A percentile compares a stretch with the other conserved stretches of the same genome.
Evolutionary conservation across 176 grass and related monocot species (phyloP).

Genomic region (Carex parvula): DNA sequence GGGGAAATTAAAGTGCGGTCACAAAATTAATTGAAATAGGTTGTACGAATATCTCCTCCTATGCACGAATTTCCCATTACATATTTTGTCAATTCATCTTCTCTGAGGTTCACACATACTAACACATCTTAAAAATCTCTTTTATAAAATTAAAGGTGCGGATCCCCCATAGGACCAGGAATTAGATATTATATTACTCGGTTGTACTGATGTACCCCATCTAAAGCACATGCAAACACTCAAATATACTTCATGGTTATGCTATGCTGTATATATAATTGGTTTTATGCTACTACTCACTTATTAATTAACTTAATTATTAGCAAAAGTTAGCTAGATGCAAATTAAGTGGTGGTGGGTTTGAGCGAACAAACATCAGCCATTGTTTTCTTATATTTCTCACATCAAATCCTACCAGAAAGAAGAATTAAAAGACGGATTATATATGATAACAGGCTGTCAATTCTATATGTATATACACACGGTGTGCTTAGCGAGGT

Average conservation of each 20-base stretch:
- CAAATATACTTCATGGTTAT: too few species aligned
- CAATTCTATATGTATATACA: not conserved
- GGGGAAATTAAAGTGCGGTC: not conserved
- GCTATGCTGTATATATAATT: not conserved
- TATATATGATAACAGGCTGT: constrained; percentile 7
- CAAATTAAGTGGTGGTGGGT: not conserved
- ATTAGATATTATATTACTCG: too few species aligned
- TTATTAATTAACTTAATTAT: not conserved
- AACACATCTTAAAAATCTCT: too few species aligned
- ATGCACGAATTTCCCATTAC: too few species aligned
- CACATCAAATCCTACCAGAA: constrained; percentile 4
- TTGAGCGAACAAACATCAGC: not conserved
- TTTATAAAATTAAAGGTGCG: too few species aligned
- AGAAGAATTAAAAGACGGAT: constrained; percentile 6
- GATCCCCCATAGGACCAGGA: too few species aligned
- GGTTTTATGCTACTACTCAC: not conserved
- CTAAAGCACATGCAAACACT: too few species aligned
- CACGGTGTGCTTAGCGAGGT: not conserved
- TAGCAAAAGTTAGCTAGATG: not conserved
- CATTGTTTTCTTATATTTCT: not conserved
- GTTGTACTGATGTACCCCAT: too few species aligned
- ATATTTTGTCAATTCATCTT: too few species aligned
- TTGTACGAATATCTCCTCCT: not conserved
- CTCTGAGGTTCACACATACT: too few species aligned
- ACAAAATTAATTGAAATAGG: not conserved